Percentiles rank a stretch among this genome's conserved stretches.
Evolutionary conservation across 2,329 filamentous ascomycete genomes (phyloP).

Genomic region (Nemania bipapillata): DNA sequence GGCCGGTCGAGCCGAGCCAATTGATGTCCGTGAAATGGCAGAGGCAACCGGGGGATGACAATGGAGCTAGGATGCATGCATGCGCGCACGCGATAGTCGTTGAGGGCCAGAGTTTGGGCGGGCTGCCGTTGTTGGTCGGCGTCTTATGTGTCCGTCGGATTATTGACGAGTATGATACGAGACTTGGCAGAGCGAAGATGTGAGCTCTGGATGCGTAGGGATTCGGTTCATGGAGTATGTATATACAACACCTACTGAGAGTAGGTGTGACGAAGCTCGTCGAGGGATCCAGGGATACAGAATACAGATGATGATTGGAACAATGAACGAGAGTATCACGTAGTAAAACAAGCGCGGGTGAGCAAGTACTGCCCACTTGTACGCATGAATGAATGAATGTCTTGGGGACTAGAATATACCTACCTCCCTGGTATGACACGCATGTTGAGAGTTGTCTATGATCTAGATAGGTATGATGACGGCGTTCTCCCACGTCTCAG

Average conservation of each 20-base stretch:
- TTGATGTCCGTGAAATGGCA: neutral
- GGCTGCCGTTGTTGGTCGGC: neutral
- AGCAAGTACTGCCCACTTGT: no score
- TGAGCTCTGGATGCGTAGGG: neutral
- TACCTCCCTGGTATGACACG: neutral
- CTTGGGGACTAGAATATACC: neutral
- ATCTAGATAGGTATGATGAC: slow-evolving; percentile 33
- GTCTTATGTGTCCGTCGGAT: slow-evolving; percentile 1
- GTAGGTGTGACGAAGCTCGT: neutral
- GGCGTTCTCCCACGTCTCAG: slow-evolving; percentile 4
- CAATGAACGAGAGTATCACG: neutral
- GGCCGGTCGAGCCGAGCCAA: neutral
- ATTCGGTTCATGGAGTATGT: neutral
- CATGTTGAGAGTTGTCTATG: neutral
- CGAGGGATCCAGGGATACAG: neutral
- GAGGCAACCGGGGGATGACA: neutral
- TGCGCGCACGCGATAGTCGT: neutral
- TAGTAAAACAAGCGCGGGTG: no score
- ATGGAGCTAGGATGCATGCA: neutral
- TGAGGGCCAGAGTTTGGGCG: neutral
- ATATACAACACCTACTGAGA: neutral
- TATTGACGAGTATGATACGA: neutral
- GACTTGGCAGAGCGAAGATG: neutral
- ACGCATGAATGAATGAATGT: neutral
- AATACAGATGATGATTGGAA: no score